A percentile compares a stretch with the other conserved stretches of the same genome.
phyloP scores from a whole-genome alignment of 768 basidiomycete species.

The Mycena vitilis region DNA sequence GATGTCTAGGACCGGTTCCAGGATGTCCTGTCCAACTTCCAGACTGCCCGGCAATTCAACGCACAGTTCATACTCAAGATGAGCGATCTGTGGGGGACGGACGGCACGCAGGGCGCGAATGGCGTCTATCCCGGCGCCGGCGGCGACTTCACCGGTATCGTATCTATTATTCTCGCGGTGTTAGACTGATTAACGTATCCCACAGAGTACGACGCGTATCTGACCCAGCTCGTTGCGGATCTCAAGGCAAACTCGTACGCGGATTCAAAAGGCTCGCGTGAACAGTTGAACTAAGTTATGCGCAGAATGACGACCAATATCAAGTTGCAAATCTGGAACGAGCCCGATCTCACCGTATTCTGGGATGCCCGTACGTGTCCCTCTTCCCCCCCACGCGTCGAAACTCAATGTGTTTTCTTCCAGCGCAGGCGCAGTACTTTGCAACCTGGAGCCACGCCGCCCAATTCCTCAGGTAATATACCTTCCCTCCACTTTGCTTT shows the following conservation, averaged over 20 bases:
- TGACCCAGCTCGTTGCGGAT: conserved; percentile 36
- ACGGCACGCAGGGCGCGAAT: conserved; percentile 37
- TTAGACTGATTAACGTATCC: background rate
- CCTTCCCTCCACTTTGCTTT: background rate
- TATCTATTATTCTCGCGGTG: too few relatives aligned
- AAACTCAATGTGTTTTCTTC: background rate
- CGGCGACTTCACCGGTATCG: conserved; percentile 21
- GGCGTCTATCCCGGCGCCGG: conserved; percentile 35
- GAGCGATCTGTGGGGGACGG: conserved; percentile 40
- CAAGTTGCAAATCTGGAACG: conserved; percentile 39
- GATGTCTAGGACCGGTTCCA: too few relatives aligned
- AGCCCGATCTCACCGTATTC: conserved; percentile 35
- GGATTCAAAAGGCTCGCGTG: conserved; percentile 1
- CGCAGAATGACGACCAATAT: conserved; percentile 36
- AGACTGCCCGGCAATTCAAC: conserved; percentile 36
- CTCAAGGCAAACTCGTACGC: conserved; percentile 33
- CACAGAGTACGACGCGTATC: conserved; percentile 35
- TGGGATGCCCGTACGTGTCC: conserved; percentile 34
- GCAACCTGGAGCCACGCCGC: conserved; percentile 35
- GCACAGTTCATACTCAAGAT: conserved; percentile 39
- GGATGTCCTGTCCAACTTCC: conserved; percentile 37
- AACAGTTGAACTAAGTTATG: too few relatives aligned
- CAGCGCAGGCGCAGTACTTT: conserved; percentile 34
- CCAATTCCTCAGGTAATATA: conserved; percentile 28
- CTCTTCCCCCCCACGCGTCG: too few relatives aligned